These are phyloP conservation scores for Haplosporangium gracile DNA, from an alignment of 192 early-diverging fungal species.

Conservation along the genomic window DNA sequence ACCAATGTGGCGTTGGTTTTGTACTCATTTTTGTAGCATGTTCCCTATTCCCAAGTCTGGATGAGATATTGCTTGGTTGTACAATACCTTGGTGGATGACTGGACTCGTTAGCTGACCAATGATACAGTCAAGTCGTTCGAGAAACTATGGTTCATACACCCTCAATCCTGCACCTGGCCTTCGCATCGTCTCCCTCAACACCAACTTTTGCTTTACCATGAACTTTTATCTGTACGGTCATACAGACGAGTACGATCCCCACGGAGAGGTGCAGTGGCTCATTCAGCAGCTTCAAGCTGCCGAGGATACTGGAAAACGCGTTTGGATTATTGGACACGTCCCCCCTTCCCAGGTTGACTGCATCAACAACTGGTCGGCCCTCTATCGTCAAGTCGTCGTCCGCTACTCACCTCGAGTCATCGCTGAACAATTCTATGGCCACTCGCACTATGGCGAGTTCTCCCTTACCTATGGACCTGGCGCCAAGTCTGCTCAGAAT, in stretches of 20 bases:
- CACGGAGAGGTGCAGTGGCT: conserved; percentile 64
- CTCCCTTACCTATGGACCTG: conserved; percentile 59
- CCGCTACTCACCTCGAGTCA: conserved; percentile 64
- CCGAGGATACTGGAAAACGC: conserved; percentile 61
- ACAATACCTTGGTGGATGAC: conserved; percentile 49
- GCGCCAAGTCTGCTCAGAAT: conserved; percentile 29
- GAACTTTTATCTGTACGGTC: conserved; percentile 64
- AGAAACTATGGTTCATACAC: conserved; percentile 63
- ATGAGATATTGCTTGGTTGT: conserved; percentile 63
- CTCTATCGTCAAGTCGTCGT: conserved; percentile 67
- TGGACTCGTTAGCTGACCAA: conserved; percentile 62
- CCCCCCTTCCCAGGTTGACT: conserved; percentile 60
- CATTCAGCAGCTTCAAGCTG: conserved; percentile 58
- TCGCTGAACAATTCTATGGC: conserved; percentile 69
- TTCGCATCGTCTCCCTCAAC: conserved; percentile 66
- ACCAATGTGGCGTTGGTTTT: background rate
- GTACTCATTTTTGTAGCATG: conserved; percentile 12
- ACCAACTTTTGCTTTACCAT: conserved; percentile 70
- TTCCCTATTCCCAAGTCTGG: conserved; percentile 33
- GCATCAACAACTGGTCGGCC: conserved; percentile 64
- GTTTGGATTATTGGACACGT: conserved; percentile 72
- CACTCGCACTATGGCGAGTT: conserved; percentile 67
- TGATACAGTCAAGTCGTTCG: conserved; percentile 41
- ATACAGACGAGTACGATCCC: conserved; percentile 56
- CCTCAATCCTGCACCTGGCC: conserved; percentile 49